Evolutionary conservation across 805 yeast species (phyloP), one percentile per base, ranked within the genome.

Genomic region (Cephaloascus albidus): DNA sequence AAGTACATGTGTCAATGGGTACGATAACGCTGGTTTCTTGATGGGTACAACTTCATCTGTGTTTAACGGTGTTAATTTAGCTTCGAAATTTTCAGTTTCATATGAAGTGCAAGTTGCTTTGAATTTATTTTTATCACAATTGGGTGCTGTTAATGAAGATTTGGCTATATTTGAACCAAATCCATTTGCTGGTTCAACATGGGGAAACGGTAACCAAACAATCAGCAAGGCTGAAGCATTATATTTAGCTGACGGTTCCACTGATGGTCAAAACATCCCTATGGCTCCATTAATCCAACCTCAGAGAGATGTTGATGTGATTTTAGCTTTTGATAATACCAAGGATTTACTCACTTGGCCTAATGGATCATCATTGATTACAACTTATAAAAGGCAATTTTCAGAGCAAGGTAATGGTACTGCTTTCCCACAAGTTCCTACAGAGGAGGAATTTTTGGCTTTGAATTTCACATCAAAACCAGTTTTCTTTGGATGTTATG

Each of bases 241-340:
- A 39, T 53, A 42, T 39, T 49, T 65, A 38, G 60, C 53, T 36
- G 70, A 64, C 44, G 71, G 71, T n/a, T 69, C 69, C 27, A 64
- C 61, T 43, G 71, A 65, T 45, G 43, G 47, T 3, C 66, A 63
- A 46, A 63, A 61, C 41, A 45, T 65, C 27, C 69, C 70, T 0
- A 48, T 61, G 16, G 52, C 54, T 20, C 70, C 71, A n/a, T 51
- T 65, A 33, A 42, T 65, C n/a, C 63, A 59, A 40, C 52, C 52
- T 16, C 49, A 47, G 15, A 48, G 71, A 37, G 44, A 50, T 4
- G 55, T 60, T 2, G 70, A 65, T 46, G 48, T 63, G 10, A 50
- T 64, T n/a, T 56, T 64, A 42, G 64, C 66, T 3, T 60, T 44
- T 37, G 69, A 64, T 42, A 63, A 60, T 38, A 60, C 66, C 2